These are phyloP conservation scores for Thalassiosira exigua DNA, from an alignment of 352 stramenopile species.

Conservation along the genomic window DNA sequence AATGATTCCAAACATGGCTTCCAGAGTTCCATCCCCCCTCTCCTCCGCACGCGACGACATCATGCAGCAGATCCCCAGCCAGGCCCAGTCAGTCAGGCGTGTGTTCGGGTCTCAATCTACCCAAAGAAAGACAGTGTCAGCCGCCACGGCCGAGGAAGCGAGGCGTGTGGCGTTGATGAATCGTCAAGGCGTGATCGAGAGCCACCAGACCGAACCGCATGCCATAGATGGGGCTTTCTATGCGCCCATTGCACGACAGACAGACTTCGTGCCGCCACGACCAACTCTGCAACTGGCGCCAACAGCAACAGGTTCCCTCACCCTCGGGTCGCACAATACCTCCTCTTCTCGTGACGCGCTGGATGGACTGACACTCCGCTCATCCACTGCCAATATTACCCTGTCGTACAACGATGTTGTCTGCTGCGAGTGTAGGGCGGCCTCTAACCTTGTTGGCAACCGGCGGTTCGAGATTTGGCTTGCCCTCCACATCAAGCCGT, in stretches of 20 bases:
- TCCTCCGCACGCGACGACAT: constrained; percentile 40
- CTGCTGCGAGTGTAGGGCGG: constrained; percentile 37
- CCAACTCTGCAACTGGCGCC: neutral
- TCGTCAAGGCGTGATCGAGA: too few species aligned
- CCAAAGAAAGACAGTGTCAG: constrained; percentile 4
- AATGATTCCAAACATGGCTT: too few species aligned
- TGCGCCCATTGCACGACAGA: too few species aligned
- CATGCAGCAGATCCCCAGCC: constrained; percentile 38
- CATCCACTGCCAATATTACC: constrained; percentile 7
- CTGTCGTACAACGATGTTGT: constrained; percentile 53
- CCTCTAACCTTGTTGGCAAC: constrained; percentile 42
- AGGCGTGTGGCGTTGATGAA: constrained; percentile 37
- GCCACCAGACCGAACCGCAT: too few species aligned
- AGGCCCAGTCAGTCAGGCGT: constrained; percentile 32
- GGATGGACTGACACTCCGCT: constrained; percentile 25
- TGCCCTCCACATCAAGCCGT: constrained; percentile 34
- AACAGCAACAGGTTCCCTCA: neutral
- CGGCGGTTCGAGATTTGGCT: constrained; percentile 53
- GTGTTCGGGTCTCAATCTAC: constrained; percentile 33
- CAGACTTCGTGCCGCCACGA: too few species aligned
- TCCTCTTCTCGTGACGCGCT: neutral
- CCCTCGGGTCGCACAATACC: neutral
- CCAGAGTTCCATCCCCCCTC: too few species aligned
- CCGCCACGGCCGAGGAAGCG: constrained; percentile 33
- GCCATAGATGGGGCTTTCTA: too few species aligned